Evolutionary conservation across 805 yeast species (phyloP).

Genomic region (Lachancea meyersii): DNA sequence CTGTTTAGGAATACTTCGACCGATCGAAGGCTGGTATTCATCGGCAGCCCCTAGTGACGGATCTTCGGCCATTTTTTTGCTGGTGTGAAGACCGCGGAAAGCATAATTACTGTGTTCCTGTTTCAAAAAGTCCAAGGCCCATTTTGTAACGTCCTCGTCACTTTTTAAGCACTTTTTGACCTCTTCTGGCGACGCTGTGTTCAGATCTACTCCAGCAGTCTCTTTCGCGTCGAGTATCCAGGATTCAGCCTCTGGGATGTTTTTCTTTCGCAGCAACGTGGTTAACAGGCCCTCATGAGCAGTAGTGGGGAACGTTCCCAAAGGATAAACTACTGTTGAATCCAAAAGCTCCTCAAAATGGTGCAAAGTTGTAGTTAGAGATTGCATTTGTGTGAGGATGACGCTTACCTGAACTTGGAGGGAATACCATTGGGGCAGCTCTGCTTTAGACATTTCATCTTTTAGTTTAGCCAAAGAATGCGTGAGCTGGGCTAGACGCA

Average conservation of each 20-base stretch:
- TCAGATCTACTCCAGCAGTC: slow-evolving; percentile 27
- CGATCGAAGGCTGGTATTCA: slow-evolving; percentile 14
- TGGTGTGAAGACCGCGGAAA: slow-evolving; percentile 54
- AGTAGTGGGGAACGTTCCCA: slow-evolving; percentile 77
- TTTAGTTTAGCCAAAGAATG: slow-evolving; percentile 55
- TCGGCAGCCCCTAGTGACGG: slow-evolving; percentile 8
- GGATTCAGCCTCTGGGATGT: slow-evolving; percentile 80
- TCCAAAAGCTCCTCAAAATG: slow-evolving; percentile 53
- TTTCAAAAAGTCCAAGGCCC: slow-evolving; percentile 56
- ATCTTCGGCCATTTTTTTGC: slow-evolving; percentile 38
- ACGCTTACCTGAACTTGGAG: slow-evolving; percentile 82
- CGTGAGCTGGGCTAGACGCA: slow-evolving; percentile 53
- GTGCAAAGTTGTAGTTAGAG: slow-evolving; percentile 66
- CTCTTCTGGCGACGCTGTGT: slow-evolving; percentile 22
- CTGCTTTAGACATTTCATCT: slow-evolving; percentile 44
- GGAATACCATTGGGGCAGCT: slow-evolving; percentile 46
- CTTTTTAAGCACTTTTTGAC: slow-evolving; percentile 26
- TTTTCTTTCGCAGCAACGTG: slow-evolving; percentile 79
- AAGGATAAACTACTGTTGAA: slow-evolving; percentile 73
- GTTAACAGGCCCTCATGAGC: slow-evolving; percentile 78
- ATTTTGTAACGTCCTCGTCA: slow-evolving; percentile 63
- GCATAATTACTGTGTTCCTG: slow-evolving; percentile 49
- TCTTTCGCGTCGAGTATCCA: slow-evolving; percentile 59
- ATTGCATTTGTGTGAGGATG: slow-evolving; percentile 70
- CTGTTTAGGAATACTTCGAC: slow-evolving; percentile 19